A percentile compares a stretch with the other conserved stretches of the same genome.
phyloP scores from a whole-genome alignment of 495 filamentous ascomycete genomes.

The Rostrohypoxylon terebratum region DNA sequence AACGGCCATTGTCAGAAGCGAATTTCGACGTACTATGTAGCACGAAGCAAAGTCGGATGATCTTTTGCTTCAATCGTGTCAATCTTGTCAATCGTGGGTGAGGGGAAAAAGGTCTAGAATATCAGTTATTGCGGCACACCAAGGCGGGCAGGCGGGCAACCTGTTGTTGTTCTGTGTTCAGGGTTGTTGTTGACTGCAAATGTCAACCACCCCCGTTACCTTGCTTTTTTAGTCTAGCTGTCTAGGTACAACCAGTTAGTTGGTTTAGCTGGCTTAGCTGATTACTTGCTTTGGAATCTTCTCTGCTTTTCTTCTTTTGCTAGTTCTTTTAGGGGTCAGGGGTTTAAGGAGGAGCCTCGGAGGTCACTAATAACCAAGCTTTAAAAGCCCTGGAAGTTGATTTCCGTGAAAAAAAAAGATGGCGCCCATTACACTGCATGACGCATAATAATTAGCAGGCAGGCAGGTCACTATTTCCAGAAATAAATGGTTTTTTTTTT shows the following conservation, averaged over 20 bases:
- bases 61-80: conserved; percentile 25
- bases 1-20: conserved; percentile 19
- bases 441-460: too few species aligned
- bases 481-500: too few species aligned
- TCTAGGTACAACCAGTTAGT: too few species aligned
- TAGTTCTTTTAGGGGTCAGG: too few species aligned
- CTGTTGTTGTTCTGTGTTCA: background rate
- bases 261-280: too few species aligned
- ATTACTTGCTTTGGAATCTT: conserved; percentile 22
- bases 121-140: conserved; percentile 37
- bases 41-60: conserved; percentile 37
- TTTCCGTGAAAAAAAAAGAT: conserved; percentile 21
- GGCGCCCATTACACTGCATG: conserved; percentile 11
- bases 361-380: background rate
- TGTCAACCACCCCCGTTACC: conserved; percentile 1
- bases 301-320: conserved; percentile 15
- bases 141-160: conserved; percentile 7
- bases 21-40: conserved; percentile 20
- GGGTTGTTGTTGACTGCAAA: too few species aligned
- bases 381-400: background rate
- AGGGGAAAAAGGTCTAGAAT: conserved; percentile 48
- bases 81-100: conserved; percentile 32
- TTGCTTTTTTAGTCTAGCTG: conserved; percentile 18
- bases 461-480: conserved; percentile 41
- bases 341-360: conserved; percentile 6